phyloP scores from a whole-genome alignment of 495 filamentous ascomycete species.

The Penicillium desertorum region DNA sequence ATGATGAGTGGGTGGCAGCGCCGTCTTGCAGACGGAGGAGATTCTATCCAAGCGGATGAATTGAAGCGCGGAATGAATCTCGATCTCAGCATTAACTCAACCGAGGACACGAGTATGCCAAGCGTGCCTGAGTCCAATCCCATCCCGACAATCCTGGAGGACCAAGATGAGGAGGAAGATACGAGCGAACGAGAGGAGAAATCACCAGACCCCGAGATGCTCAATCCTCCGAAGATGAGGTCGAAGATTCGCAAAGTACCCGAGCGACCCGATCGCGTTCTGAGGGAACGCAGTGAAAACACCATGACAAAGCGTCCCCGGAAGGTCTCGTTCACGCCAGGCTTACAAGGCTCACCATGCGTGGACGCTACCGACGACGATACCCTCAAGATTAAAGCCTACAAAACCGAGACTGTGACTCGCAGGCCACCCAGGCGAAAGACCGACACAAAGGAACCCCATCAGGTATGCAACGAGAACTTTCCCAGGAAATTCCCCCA shows the following conservation, averaged over 20 bases:
- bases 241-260: constrained; percentile 28
- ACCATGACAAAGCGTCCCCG: constrained; percentile 35
- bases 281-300: constrained; percentile 49
- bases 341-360: constrained; percentile 38
- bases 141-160: constrained; percentile 54
- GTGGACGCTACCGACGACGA: constrained; percentile 33
- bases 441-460: constrained; percentile 32
- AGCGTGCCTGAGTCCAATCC: constrained; percentile 39
- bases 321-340: constrained; percentile 48
- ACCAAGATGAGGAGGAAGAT: constrained; percentile 53
- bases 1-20: constrained; percentile 94
- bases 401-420: constrained; percentile 38
- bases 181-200: constrained; percentile 30
- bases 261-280: constrained; percentile 33
- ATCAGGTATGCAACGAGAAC: constrained; percentile 33
- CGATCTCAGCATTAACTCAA: constrained; percentile 56
- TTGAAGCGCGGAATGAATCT: constrained; percentile 72
- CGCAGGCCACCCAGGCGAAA: constrained; percentile 36
- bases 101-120: constrained; percentile 41
- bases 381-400: constrained; percentile 40
- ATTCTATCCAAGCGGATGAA: constrained; percentile 80
- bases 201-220: constrained; percentile 30
- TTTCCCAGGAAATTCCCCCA: not conserved
- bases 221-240: constrained; percentile 12
- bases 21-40: constrained; percentile 74